A percentile compares a stretch with the other conserved stretches of the same genome.
phyloP scores from a whole-genome alignment of 495 filamentous ascomycete genomes.

The Penicillium argentinense region DNA sequence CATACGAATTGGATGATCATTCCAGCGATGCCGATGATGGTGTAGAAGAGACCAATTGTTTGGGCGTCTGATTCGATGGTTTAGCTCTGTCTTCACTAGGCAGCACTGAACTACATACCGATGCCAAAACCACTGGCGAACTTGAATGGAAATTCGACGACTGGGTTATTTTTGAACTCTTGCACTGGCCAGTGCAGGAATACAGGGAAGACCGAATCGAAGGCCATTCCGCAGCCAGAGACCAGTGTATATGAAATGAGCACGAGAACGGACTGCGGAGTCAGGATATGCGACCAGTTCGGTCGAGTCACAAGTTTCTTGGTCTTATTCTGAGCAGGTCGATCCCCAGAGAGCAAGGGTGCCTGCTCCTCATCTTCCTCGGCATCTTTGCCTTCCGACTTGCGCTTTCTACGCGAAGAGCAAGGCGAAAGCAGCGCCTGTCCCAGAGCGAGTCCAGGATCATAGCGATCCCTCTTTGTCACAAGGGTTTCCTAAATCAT shows the following conservation, averaged over 20 bases:
- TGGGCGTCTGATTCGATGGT: constrained; percentile 44
- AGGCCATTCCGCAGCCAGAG: constrained; percentile 73
- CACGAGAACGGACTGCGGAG: constrained; percentile 71
- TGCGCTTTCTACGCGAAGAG: constrained; percentile 18
- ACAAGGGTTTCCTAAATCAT: constrained; percentile 65
- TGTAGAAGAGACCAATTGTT: constrained; percentile 75
- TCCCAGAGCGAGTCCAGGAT: constrained; percentile 71
- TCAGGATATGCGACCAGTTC: constrained; percentile 66
- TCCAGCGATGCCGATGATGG: constrained; percentile 67
- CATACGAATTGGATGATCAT: constrained; percentile 76
- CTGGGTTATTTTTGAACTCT: constrained; percentile 52
- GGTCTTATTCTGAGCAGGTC: constrained; percentile 3
- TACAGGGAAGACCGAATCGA: constrained; percentile 77
- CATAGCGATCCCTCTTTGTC: constrained; percentile 57
- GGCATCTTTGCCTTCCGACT: constrained; percentile 7
- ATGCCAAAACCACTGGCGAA: constrained; percentile 79
- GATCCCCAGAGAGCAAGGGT: constrained; percentile 27
- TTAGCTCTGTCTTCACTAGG: constrained; percentile 1
- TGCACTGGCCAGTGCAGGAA: constrained; percentile 74
- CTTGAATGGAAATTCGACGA: constrained; percentile 66
- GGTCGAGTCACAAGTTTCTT: constrained; percentile 35
- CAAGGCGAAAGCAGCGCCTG: constrained; percentile 39
- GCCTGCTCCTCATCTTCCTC: constrained; percentile 40
- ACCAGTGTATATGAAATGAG: constrained; percentile 73
- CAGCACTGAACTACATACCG: constrained; percentile 25